phyloP scores from a whole-genome alignment of 2,329 filamentous ascomycete species.

The Emergomyces orientalis region DNA sequence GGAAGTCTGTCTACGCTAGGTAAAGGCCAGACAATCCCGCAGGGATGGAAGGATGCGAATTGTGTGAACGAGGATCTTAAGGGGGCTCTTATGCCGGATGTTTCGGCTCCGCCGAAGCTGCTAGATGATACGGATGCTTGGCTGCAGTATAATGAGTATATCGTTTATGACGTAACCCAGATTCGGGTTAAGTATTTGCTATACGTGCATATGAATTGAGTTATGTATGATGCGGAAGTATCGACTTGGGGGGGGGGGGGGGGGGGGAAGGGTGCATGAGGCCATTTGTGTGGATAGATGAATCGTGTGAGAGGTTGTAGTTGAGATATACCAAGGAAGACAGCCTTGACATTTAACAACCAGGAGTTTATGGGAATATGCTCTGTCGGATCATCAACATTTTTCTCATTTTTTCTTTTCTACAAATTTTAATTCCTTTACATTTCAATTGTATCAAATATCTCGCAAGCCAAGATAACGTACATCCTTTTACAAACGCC shows the following conservation, averaged over 20 bases:
- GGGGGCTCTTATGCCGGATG: constrained; percentile 55
- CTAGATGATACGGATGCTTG: constrained; percentile 3
- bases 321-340: not conserved
- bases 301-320: not conserved
- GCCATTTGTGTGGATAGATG: not conserved
- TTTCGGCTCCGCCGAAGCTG: constrained; percentile 8
- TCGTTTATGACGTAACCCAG: constrained; percentile 42
- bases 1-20: constrained; percentile 63
- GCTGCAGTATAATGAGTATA: constrained; percentile 38
- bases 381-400: too few relatives aligned
- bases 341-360: not conserved
- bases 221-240: not conserved
- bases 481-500: too few relatives aligned
- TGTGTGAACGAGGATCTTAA: constrained; percentile 55
- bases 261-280: not conserved
- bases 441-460: too few relatives aligned
- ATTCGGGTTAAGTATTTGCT: constrained; percentile 39
- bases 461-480: too few relatives aligned
- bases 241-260: not conserved
- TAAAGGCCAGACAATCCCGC: constrained; percentile 55
- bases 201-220: constrained; percentile 30
- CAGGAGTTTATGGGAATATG: not conserved
- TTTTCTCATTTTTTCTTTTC: not conserved
- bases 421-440: not conserved
- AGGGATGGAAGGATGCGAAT: constrained; percentile 65